Evolutionary conservation across 208 protist genomes (phyloP).

Genomic region (Crithidia sp.): DNA sequence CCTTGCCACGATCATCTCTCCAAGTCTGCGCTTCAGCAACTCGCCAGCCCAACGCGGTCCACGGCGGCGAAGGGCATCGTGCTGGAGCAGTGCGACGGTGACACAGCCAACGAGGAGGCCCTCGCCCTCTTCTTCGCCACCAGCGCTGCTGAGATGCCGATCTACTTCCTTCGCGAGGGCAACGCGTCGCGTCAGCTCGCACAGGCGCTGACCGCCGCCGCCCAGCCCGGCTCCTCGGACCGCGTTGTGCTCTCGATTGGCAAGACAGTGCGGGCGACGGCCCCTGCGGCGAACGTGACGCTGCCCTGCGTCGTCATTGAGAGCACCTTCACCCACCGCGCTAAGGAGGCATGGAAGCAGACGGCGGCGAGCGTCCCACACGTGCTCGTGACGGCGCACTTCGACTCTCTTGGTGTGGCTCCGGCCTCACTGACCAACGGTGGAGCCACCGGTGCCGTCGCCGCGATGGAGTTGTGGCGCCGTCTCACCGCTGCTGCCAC

Average conservation of each 20-base stretch:
- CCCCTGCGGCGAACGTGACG: constrained; percentile 42
- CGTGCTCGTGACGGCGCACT: constrained; percentile 70
- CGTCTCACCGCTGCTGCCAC: constrained; percentile 42
- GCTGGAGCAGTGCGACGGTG: constrained; percentile 50
- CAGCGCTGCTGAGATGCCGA: constrained; percentile 33
- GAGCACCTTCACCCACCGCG: constrained; percentile 38
- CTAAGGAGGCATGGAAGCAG: constrained; percentile 33
- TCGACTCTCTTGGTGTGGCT: constrained; percentile 76
- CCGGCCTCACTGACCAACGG: constrained; percentile 53
- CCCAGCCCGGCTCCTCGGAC: constrained; percentile 18
- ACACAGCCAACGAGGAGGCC: constrained; percentile 56
- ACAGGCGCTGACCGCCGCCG: constrained; percentile 16
- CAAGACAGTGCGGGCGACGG: constrained; percentile 27
- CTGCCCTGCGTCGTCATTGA: constrained; percentile 41
- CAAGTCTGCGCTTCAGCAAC: constrained; percentile 33
- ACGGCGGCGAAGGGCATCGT: constrained; percentile 46
- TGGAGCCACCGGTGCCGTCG: constrained; percentile 58
- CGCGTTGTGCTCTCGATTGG: constrained; percentile 62
- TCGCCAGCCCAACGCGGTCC: constrained; percentile 33
- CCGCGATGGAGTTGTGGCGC: constrained; percentile 78
- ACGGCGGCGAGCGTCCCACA: constrained; percentile 26
- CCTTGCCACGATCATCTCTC: constrained; percentile 54
- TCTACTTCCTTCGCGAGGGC: constrained; percentile 63
- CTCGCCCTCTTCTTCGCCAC: constrained; percentile 45
- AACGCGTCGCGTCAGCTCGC: constrained; percentile 28